Evolutionary conservation across 75 land plant species (phyloP).

Genomic region (Sequoia sempervirens): DNA sequence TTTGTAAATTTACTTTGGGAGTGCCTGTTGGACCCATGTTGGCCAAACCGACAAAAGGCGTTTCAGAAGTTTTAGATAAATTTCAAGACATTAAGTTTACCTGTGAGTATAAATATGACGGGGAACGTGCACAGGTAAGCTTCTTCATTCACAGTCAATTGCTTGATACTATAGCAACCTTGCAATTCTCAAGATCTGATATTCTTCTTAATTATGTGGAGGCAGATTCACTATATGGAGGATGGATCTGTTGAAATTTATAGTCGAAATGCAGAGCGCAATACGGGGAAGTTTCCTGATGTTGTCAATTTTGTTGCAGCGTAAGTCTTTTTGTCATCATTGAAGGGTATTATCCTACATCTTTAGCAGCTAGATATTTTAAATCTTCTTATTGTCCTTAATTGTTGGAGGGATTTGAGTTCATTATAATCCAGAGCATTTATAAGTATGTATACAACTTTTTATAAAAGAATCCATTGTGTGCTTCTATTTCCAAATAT

Average conservation of each 20-base stretch:
- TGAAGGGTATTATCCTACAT: neutral
- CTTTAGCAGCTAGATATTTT: neutral
- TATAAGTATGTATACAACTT: neutral
- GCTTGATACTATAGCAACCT: neutral
- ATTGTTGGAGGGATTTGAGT: neutral
- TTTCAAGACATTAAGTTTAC: conserved; percentile 86
- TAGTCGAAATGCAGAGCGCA: conserved; percentile 94
- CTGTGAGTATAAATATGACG: conserved; percentile 99
- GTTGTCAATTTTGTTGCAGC: conserved; percentile 60
- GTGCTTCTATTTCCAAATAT: neutral
- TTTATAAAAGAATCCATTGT: neutral
- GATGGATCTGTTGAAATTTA: conserved; percentile 88
- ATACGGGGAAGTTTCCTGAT: conserved; percentile 96
- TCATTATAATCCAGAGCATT: neutral
- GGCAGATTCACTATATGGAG: conserved; percentile 89
- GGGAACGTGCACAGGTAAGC: conserved; percentile 95
- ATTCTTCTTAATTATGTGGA: neutral
- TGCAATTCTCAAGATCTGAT: neutral
- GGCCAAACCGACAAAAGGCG: conserved; percentile 95
- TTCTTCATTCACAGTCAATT: neutral
- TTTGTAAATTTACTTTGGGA: conserved; percentile 77
- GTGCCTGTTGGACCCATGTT: conserved; percentile 99
- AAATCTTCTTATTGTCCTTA: neutral
- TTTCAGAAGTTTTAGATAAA: conserved; percentile 86
- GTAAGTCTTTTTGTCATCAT: conserved; percentile 14